Evolutionary conservation across 805 yeast species (phyloP).

Genomic region (Ogataea polymorpha): DNA sequence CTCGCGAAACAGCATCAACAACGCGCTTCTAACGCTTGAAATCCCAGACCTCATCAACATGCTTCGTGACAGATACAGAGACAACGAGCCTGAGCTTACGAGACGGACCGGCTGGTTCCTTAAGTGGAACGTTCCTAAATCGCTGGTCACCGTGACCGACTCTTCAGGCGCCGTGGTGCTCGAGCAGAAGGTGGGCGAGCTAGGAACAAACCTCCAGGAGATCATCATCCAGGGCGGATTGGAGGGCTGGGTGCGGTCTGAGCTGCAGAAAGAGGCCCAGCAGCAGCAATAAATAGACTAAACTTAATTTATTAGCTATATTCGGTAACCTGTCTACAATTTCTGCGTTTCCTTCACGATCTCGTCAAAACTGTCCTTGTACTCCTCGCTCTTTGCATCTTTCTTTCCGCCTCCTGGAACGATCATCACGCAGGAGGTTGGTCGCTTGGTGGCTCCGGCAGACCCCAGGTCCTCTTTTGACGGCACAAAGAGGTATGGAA

Average conservation of each 20-base stretch:
- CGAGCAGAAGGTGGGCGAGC: conserved; percentile 88
- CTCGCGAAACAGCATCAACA: conserved; percentile 93
- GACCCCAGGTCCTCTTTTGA: conserved; percentile 97
- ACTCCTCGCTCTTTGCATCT: conserved; percentile 74
- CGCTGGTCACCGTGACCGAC: conserved; percentile 76
- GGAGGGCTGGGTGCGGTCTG: conserved; percentile 95
- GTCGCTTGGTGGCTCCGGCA: conserved; percentile 99
- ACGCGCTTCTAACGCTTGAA: conserved; percentile 90
- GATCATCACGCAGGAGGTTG: conserved; percentile 95
- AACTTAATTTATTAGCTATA: conserved; percentile 1
- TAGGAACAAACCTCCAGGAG: conserved; percentile 93
- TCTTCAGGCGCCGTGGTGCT: conserved; percentile 58
- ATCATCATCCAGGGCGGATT: conserved; percentile 96
- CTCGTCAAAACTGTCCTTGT: conserved; percentile 90
- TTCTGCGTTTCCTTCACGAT: conserved; percentile 82
- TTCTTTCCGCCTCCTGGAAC: conserved; percentile 96
- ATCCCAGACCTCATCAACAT: conserved; percentile 81
- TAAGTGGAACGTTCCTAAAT: conserved; percentile 88
- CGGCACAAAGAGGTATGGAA: conserved; percentile 91
- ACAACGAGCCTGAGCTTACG: conserved; percentile 65
- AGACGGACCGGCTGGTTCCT: conserved; percentile 93
- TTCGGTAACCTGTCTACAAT: conserved; percentile 25
- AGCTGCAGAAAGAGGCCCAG: conserved; percentile 39
- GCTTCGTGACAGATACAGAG: conserved; percentile 64
- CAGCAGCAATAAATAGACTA: neutral